Evolutionary conservation across 768 basidiomycete species (phyloP), one percentile per base, ranked within the genome.

Genomic region (Mycena sanguinolenta): DNA sequence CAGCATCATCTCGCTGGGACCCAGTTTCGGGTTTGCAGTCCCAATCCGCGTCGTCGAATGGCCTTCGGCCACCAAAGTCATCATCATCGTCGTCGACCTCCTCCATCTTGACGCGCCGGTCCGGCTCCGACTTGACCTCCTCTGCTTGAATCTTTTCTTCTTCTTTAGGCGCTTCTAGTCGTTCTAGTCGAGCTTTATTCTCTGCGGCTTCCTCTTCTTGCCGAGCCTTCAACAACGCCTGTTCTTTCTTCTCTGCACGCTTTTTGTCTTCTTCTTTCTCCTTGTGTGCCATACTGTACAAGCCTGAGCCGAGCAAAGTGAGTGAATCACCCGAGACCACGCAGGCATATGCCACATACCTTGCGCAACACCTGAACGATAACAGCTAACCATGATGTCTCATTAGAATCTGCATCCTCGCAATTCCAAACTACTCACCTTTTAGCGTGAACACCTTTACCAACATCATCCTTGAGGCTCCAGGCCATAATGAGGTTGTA

Each of bases 401-500:
- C 6, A 14, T 54, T 25, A 63, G 57, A 54, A n/a, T n/a, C n/a
- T 30, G 25, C 12, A 12, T 23, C 12, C 25, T 53, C 17, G n/a
- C 9, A 21, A 27, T 28, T 19, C 13, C 59, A 49, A 6, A 27
- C n/a, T n/a, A 32, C 74, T 52, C 59, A 77, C 76, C 77, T 78
- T 53, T 75, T 77, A 7, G 65, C 75, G 49, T 74, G 68, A 0
- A 73, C 27, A 30, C 76, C 74, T 58, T 76, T 74, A 34, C 70
- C 74, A 32, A 60, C 61, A 38, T 69, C 66, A 10, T 71, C 70
- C 17, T 67, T 57, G 27, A 75, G 71, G 52, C 77, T 75, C 77
- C 77, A 78, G 10, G 46, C 62, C 63, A 75, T 52, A 19, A 79
- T 72, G 9, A 79, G 63, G 58, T 79, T 79, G 59, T 78, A 79